Conservation (phyloP, 148 eudicot species). For the Heliamphora exappendiculata region DNA sequence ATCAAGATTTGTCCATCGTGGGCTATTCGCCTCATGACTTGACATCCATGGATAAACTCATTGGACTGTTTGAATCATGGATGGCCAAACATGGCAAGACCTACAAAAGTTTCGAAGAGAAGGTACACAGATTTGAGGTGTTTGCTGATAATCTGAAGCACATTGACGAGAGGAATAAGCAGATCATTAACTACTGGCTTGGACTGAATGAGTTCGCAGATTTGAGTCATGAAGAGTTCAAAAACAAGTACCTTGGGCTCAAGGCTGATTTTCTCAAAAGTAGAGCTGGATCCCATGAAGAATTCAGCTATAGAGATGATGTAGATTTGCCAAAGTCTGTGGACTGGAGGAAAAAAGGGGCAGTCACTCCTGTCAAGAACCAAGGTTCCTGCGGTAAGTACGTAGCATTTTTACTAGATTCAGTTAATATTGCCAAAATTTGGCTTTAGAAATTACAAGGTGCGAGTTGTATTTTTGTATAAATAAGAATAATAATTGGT, state of each 20-base stretch:
- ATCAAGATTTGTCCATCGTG: slow-evolving; percentile 67
- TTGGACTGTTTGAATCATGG: slow-evolving; percentile 83
- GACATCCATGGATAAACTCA: slow-evolving; percentile 47
- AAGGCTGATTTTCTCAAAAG: slow-evolving; percentile 32
- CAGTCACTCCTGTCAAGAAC: slow-evolving; percentile 78
- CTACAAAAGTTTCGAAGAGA: slow-evolving; percentile 72
- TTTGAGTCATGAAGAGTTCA: slow-evolving; percentile 89
- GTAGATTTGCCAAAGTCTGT: slow-evolving; percentile 65
- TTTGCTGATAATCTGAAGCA: slow-evolving; percentile 86
- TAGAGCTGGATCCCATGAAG: slow-evolving; percentile 37
- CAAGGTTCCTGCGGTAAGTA: slow-evolving; percentile 88
- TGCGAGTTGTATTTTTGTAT: not conserved
- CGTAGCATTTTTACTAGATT: not conserved
- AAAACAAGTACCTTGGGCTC: slow-evolving; percentile 68
- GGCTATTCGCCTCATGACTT: slow-evolving; percentile 78
- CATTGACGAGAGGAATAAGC: slow-evolving; percentile 84
- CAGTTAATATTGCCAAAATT: too few relatives aligned
- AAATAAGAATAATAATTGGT: not conserved
- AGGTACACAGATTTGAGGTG: slow-evolving; percentile 84
- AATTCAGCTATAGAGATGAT: slow-evolving; percentile 56
- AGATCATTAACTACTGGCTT: slow-evolving; percentile 68
- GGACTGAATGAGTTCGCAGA: slow-evolving; percentile 90
- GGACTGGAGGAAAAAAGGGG: slow-evolving; percentile 89
- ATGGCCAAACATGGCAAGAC: slow-evolving; percentile 63
- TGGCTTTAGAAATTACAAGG: not conserved